Evolutionary conservation across 2,329 filamentous ascomycete species (phyloP).

Genomic region (Delphinella strobiligena): DNA sequence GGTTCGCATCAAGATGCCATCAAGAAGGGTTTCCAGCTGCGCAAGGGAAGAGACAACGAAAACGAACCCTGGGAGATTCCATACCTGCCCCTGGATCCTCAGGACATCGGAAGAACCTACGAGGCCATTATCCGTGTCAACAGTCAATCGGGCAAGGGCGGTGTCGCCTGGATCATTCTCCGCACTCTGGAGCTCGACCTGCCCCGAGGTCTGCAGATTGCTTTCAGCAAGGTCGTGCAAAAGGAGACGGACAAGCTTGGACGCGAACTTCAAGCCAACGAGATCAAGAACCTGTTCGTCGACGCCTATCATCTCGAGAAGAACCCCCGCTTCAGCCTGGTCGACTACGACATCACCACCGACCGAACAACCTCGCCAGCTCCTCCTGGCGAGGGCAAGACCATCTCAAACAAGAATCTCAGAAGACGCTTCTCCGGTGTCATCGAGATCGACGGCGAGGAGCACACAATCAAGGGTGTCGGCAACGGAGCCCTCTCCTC

Average conservation of each 20-base stretch:
- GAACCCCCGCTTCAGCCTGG: slow-evolving; percentile 72
- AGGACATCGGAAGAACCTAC: slow-evolving; percentile 93
- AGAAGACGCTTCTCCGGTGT: slow-evolving; percentile 77
- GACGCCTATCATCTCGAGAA: slow-evolving; percentile 71
- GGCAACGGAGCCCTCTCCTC: slow-evolving; percentile 89
- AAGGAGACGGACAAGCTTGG: slow-evolving; percentile 65
- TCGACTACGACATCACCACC: slow-evolving; percentile 84
- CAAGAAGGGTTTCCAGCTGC: slow-evolving; percentile 70
- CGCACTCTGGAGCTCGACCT: slow-evolving; percentile 82
- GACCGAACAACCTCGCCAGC: slow-evolving; percentile 69
- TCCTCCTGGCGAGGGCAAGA: slow-evolving; percentile 55
- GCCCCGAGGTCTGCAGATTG: slow-evolving; percentile 81
- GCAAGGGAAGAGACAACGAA: slow-evolving; percentile 48
- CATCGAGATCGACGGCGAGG: slow-evolving; percentile 66
- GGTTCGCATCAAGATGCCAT: slow-evolving; percentile 93
- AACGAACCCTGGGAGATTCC: slow-evolving; percentile 73
- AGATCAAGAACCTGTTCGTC: slow-evolving; percentile 84
- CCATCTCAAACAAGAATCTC: slow-evolving; percentile 64
- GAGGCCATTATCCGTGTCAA: slow-evolving; percentile 97
- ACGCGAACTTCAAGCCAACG: slow-evolving; percentile 69
- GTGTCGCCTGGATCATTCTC: slow-evolving; percentile 87
- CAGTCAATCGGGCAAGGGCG: slow-evolving; percentile 89
- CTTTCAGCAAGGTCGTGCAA: slow-evolving; percentile 82
- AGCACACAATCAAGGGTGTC: slow-evolving; percentile 65
- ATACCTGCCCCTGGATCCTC: slow-evolving; percentile 84